These are phyloP conservation scores for Vicia sativa DNA, from an alignment of 306 rosid genomes.

Conservation along the genomic window DNA sequence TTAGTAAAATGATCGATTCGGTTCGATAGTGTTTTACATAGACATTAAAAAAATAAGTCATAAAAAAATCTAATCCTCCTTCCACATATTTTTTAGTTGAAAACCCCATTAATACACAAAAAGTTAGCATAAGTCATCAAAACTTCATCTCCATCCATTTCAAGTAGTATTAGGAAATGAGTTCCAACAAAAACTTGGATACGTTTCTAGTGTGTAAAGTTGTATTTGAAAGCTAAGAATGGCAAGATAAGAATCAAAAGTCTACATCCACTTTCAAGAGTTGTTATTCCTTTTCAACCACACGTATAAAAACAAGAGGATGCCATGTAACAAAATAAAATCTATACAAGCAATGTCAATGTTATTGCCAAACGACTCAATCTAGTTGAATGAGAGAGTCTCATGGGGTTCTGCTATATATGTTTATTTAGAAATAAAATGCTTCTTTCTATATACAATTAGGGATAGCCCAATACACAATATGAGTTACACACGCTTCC, in stretches of 20 bases:
- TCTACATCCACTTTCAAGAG: conserved; percentile 13
- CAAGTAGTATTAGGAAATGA: conserved; percentile 23
- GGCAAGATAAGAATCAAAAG: conserved; percentile 29
- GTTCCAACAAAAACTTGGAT: not conserved
- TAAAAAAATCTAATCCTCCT: not conserved
- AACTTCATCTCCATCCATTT: conserved; percentile 26
- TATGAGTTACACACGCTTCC: no score
- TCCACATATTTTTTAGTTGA: not conserved
- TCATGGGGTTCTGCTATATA: not conserved
- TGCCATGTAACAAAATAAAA: not conserved
- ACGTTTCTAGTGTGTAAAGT: not conserved
- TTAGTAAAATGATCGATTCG: not conserved
- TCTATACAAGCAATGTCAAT: conserved; percentile 17
- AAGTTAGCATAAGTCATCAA: not conserved
- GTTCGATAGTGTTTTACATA: not conserved
- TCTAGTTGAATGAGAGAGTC: not conserved
- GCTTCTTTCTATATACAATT: not conserved
- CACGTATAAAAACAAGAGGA: not conserved
- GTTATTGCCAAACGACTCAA: not conserved
- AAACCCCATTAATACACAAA: not conserved
- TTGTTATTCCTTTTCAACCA: conserved; percentile 15
- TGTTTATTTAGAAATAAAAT: not conserved
- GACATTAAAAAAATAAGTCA: not conserved
- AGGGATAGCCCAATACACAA: no score
- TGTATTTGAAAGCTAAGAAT: conserved; percentile 12